Percentiles rank a stretch among this genome's conserved stretches.
Evolutionary conservation across 225 moss, liverwort and hornwort genomes (phyloP).

Genomic region (Bryum argenteum): DNA sequence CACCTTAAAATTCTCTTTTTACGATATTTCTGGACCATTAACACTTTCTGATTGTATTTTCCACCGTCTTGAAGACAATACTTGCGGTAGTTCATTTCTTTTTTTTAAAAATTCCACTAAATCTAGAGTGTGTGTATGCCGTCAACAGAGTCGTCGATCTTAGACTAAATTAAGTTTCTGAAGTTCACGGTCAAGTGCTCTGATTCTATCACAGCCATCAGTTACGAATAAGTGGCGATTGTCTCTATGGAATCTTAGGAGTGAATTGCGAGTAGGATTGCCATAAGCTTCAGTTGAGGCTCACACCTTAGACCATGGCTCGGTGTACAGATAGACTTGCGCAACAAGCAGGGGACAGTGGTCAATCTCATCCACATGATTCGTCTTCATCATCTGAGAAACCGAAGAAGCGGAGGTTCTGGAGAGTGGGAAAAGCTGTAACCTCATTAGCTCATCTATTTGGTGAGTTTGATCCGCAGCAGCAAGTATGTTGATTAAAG

Average conservation of each 20-base stretch:
- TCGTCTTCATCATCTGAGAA: constrained; percentile 46
- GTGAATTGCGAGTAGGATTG: constrained; percentile 8
- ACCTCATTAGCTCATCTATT: constrained; percentile 57
- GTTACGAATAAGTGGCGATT: no score
- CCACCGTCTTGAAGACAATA: not conserved
- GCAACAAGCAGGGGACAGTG: constrained; percentile 42
- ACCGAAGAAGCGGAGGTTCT: constrained; percentile 54
- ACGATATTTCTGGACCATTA: not conserved
- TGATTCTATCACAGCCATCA: no score
- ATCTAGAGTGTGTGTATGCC: no score
- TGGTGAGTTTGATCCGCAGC: constrained; percentile 43
- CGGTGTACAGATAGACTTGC: constrained; percentile 43
- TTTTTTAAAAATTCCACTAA: no score
- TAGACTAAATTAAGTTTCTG: no score
- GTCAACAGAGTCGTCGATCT: no score
- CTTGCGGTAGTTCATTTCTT: not conserved
- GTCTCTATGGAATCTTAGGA: no score
- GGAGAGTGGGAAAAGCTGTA: constrained; percentile 64
- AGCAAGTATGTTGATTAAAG: constrained; percentile 18
- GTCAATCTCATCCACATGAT: constrained; percentile 37
- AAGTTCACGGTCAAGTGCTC: no score
- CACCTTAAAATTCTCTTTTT: not conserved
- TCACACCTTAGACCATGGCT: not conserved
- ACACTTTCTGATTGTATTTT: not conserved
- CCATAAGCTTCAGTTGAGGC: not conserved